Conservation (phyloP, 148 eudicot species). For the Spergularia bocconei region DNA sequence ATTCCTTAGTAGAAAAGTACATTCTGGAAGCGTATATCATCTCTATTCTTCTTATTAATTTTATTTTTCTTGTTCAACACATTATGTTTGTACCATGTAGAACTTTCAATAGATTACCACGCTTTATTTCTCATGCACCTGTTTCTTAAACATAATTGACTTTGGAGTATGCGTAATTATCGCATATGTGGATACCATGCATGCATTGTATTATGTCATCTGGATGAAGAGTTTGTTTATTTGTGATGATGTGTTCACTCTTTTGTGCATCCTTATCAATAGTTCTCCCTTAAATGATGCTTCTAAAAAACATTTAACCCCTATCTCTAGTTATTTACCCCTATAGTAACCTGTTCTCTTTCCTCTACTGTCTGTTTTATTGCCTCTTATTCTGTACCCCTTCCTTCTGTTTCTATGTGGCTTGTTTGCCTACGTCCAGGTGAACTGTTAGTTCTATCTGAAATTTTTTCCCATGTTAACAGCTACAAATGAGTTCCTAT, state of each 20-base stretch:
- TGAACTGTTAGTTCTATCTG: background rate
- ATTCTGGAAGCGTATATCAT: background rate
- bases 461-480: background rate
- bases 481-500: background rate
- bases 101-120: background rate
- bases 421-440: background rate
- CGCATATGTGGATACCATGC: background rate
- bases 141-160: background rate
- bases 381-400: background rate
- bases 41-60: background rate
- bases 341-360: too few species aligned
- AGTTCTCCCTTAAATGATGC: background rate
- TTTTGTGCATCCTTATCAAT: background rate
- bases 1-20: background rate
- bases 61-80: background rate
- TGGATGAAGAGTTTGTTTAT: background rate
- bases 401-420: background rate
- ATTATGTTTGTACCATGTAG: background rate
- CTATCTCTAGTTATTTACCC: too few species aligned
- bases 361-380: too few species aligned
- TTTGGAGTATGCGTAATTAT: background rate
- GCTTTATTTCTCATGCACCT: background rate
- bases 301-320: background rate
- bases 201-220: background rate
- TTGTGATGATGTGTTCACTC: constrained; percentile 5